Evolutionary conservation across 345 rosid species (phyloP), one percentile per base, ranked within the genome.

Genomic region (Hypericum perforatum): DNA sequence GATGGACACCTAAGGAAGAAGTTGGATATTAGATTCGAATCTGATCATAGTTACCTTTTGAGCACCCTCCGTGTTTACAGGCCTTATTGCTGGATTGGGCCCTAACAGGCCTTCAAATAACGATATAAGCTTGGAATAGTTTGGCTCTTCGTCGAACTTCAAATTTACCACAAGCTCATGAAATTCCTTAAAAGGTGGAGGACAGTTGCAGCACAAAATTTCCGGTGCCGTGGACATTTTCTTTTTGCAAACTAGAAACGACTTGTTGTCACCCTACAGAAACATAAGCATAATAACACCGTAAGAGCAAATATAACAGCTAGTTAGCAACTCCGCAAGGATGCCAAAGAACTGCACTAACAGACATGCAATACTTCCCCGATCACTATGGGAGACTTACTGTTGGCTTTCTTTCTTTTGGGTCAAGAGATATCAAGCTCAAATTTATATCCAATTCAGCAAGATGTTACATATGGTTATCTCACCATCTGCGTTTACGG

Each of bases 61-160:
- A 57, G 72, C 72, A 22, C 72, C 72, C 41, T 67, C 72, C 6
- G 72, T 67, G 55, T 62, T 67, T 57, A 67, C 45, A n/a, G 67
- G 72, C 58, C 72, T 62, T 57, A 67, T 57, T 36, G 72, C 72
- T 53, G 72, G 72, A 43, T 67, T 67, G 16, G 72, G 67, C 53
- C 66, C 66, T 9, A 67, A 45, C 59, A 67, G 50, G 41, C 59
- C 45, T 42, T 67, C 72, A 56, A 67, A 67, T 39, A 67, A 67
- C 16, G 72, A 67, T 22, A 67, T 42, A 29, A 67, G 45, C 39
- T 67, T 67, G 41, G 63, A 57, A 52, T 67, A 67, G 63, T 61
- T 62, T 37, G 72, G 72, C 45, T 67, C 72, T 55, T 67, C 72
- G 2, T 67, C 72, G 48, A 67, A 67, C 53, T 67, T 67, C 72